These are phyloP conservation scores for Aspergillus saccharolyticus DNA, from an alignment of 495 filamentous ascomycete species.

Conservation along the genomic window DNA sequence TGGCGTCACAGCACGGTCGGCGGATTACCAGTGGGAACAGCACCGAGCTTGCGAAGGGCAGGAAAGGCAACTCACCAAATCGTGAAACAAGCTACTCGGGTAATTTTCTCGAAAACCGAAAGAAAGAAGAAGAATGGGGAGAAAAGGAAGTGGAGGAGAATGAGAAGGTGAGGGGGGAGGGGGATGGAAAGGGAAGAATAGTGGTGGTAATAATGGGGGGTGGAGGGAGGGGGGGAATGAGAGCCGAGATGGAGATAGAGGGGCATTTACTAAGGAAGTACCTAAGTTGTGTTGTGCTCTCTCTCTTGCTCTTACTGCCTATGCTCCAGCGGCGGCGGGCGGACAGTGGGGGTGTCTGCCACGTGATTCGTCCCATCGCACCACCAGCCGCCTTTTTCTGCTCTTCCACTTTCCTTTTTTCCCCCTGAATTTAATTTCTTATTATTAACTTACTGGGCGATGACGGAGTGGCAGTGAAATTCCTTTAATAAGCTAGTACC, in stretches of 20 bases:
- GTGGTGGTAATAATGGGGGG: not conserved
- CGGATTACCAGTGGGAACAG: not conserved
- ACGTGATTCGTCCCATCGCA: slow-evolving; percentile 32
- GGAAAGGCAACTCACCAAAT: slow-evolving; percentile 10
- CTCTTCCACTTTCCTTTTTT: not conserved
- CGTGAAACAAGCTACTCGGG: slow-evolving; percentile 1
- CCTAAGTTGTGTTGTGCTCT: slow-evolving; percentile 35
- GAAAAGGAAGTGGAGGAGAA: slow-evolving; percentile 4
- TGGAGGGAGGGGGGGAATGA: slow-evolving; percentile 16
- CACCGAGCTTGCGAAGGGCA: not conserved
- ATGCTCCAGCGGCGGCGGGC: slow-evolving; percentile 36
- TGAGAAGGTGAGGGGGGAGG: not conserved
- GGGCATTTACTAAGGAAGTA: slow-evolving; percentile 36
- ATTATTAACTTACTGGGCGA: no score
- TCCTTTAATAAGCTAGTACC: no score
- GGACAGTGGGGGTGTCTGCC: slow-evolving; percentile 31
- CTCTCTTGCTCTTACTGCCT: no score
- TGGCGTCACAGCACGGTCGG: not conserved
- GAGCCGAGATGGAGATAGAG: slow-evolving; percentile 28
- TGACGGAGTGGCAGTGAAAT: not conserved
- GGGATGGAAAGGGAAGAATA: slow-evolving; percentile 13
- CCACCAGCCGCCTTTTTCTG: slow-evolving; percentile 14
- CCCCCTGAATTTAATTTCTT: slow-evolving; percentile 21
- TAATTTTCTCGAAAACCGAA: not conserved
- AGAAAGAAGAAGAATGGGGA: slow-evolving; percentile 1